These are phyloP conservation scores for Ananas comosus DNA, from an alignment of 176 grass and related monocot species.

Conservation along the genomic window DNA sequence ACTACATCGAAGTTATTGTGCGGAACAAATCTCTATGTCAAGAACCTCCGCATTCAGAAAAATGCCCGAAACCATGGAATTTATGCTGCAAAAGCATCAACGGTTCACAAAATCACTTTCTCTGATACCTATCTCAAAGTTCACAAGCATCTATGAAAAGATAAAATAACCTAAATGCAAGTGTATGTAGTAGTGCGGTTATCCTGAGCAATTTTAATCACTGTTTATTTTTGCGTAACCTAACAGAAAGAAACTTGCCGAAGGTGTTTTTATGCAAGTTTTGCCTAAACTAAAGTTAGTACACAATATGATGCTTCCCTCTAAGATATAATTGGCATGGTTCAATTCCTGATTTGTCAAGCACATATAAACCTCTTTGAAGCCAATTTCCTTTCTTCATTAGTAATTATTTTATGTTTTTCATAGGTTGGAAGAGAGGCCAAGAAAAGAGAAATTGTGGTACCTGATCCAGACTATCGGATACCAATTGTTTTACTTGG, in stretches of 20 bases:
- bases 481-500: constrained; percentile 79
- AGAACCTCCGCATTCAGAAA: constrained; percentile 11
- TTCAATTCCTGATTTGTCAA: no score
- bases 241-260: no score
- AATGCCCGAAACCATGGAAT: constrained; percentile 6
- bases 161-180: no score
- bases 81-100: constrained; percentile 27
- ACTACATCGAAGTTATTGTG: constrained; percentile 10
- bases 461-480: constrained; percentile 83
- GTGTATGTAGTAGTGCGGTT: no score
- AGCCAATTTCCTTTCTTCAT: not conserved
- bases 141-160: no score
- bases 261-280: no score
- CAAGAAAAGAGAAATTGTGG: constrained; percentile 45
- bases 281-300: no score
- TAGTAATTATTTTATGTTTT: not conserved
- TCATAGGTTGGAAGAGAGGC: constrained; percentile 66
- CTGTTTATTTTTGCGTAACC: no score
- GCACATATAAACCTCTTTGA: not conserved
- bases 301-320: no score
- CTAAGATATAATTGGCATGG: no score
- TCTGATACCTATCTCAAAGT: not conserved
- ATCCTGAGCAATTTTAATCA: no score
- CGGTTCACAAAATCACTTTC: constrained; percentile 28
- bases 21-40: constrained; percentile 12